Conservation (phyloP, 225 moss, liverwort and hornwort genomes). For the Sphagnum tenellum region DNA sequence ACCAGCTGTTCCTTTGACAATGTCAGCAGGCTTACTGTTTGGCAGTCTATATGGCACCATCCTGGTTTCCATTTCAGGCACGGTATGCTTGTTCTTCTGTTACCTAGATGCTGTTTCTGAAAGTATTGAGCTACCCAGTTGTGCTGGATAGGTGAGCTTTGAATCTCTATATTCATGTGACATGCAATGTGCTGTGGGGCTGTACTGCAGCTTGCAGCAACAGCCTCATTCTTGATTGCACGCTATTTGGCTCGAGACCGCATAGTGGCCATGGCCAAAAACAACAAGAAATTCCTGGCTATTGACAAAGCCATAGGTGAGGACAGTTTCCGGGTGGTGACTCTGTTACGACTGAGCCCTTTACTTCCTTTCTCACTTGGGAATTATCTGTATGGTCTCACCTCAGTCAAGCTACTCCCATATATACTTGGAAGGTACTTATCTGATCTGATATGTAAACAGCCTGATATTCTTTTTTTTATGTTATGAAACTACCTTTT, state of each 20-base stretch:
- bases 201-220: constrained; percentile 71
- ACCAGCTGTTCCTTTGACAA: constrained; percentile 90
- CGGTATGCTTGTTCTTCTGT: constrained; percentile 36
- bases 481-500: too few species aligned
- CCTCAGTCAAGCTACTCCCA: constrained; percentile 76
- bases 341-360: constrained; percentile 83
- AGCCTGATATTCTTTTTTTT: too few species aligned
- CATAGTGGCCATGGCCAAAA: constrained; percentile 46
- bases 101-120: too few species aligned
- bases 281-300: constrained; percentile 80
- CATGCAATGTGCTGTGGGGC: not conserved
- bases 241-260: constrained; percentile 85
- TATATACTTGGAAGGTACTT: constrained; percentile 87
- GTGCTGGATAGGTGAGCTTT: too few species aligned
- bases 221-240: constrained; percentile 70
- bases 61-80: constrained; percentile 79
- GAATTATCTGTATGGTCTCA: constrained; percentile 90
- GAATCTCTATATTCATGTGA: too few species aligned
- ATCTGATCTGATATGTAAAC: too few species aligned
- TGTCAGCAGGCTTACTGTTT: constrained; percentile 94
- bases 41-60: constrained; percentile 76
- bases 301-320: constrained; percentile 95
- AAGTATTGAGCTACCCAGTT: too few species aligned
- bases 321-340: constrained; percentile 89
- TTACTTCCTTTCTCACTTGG: constrained; percentile 91